Conservation (phyloP, 176 grass and related monocot species). For the Olyra latifolia region DNA sequence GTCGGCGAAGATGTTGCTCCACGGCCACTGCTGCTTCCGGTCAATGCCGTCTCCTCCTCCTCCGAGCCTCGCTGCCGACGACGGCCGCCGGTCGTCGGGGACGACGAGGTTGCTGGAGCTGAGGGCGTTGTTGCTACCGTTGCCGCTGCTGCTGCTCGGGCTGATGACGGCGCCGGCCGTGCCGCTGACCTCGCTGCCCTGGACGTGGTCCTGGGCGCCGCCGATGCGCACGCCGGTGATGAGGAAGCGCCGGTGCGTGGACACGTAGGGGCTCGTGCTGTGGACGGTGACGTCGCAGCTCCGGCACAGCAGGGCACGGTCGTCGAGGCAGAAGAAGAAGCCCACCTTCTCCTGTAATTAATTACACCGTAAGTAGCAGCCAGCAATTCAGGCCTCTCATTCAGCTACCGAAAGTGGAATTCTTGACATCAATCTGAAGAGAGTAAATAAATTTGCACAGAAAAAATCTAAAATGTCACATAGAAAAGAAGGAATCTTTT, state of each 20-base stretch:
- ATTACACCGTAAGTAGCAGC: neutral
- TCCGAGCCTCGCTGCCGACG: neutral
- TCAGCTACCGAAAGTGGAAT: no score
- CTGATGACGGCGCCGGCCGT: neutral
- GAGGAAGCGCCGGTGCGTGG: conserved; percentile 68
- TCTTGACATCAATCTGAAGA: no score
- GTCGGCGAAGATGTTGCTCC: conserved; percentile 48
- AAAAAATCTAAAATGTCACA: no score
- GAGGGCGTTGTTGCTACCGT: conserved; percentile 30
- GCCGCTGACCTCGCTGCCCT: conserved; percentile 15
- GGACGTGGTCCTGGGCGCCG: neutral
- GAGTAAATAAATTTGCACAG: no score
- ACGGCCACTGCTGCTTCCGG: conserved; percentile 32
- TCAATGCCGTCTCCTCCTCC: neutral
- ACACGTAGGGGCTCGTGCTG: conserved; percentile 38
- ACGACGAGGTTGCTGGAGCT: neutral
- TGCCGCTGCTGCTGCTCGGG: conserved; percentile 41
- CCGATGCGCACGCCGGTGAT: conserved; percentile 74
- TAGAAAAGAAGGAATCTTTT: no score
- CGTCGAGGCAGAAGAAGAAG: conserved; percentile 96
- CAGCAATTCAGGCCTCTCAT: neutral
- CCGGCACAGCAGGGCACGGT: conserved; percentile 74
- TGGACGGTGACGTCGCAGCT: conserved; percentile 70
- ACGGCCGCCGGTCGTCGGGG: neutral
- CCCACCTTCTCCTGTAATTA: conserved; percentile 59